Evolutionary conservation across 495 filamentous ascomycete species (phyloP).

Genomic region (Penicillium canariense): DNA sequence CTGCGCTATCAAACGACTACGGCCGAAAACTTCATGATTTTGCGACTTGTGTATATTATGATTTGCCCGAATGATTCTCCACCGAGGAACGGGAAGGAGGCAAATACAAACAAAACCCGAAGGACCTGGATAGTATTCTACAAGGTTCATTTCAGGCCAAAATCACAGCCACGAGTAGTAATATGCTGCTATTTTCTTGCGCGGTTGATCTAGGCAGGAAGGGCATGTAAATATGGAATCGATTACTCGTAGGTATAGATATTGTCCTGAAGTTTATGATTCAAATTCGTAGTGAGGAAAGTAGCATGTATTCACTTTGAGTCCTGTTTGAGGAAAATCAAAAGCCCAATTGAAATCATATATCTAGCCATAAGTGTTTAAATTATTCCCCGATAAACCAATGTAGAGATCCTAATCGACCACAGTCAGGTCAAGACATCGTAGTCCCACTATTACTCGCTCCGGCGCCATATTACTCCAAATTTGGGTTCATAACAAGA

Average conservation of each 20-base stretch:
- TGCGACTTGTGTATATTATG: conserved; percentile 24
- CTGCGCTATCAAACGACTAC: conserved; percentile 6
- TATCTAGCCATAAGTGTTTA: not conserved
- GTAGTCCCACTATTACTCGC: conserved; percentile 2
- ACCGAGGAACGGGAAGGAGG: not conserved
- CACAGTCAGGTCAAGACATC: not conserved
- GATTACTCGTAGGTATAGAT: not conserved
- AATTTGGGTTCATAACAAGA: conserved; percentile 5
- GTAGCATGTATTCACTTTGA: not conserved
- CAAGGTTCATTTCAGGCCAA: not conserved
- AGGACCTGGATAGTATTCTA: not conserved
- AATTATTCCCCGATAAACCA: not conserved
- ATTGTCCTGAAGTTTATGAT: not conserved
- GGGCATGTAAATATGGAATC: not conserved
- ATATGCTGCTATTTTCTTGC: not conserved
- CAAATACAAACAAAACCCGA: conserved; percentile 9
- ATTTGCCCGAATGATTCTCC: not conserved
- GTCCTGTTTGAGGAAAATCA: not conserved
- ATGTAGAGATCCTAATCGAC: not conserved
- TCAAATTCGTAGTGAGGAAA: not conserved
- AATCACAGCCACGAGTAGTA: not conserved
- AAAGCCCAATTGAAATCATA: not conserved
- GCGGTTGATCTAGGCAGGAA: conserved; percentile 5
- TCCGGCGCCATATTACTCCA: conserved; percentile 18
- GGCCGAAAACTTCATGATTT: conserved; percentile 14